Evolutionary conservation across 2,329 filamentous ascomycete species (phyloP).

Genomic region (Hypoxylon rubiginosum): DNA sequence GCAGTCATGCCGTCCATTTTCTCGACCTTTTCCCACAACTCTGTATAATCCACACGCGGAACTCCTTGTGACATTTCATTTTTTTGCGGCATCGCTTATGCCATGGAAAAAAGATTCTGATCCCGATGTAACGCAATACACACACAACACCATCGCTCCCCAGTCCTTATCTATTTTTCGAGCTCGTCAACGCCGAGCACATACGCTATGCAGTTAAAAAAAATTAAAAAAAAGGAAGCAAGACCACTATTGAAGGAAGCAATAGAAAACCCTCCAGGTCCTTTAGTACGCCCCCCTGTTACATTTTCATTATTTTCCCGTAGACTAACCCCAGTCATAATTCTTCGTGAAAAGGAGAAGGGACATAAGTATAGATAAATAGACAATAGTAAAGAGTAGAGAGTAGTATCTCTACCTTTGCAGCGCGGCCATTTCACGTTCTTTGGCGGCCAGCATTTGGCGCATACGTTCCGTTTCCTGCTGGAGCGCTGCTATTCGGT

Average conservation of each 20-base stretch:
- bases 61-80: slow-evolving; percentile 8
- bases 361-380: slow-evolving; percentile 4
- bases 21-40: slow-evolving; percentile 12
- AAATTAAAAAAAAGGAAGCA: slow-evolving; percentile 19
- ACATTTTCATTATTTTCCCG: slow-evolving; percentile 23
- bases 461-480: slow-evolving; percentile 83
- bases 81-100: slow-evolving; percentile 10
- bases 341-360: slow-evolving; percentile 27
- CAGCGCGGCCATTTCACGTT: slow-evolving; percentile 75
- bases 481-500: slow-evolving; percentile 75
- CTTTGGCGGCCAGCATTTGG: slow-evolving; percentile 78
- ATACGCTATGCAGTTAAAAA: slow-evolving; percentile 33
- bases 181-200: slow-evolving; percentile 34
- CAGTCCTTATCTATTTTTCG: slow-evolving; percentile 14
- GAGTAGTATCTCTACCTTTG: slow-evolving; percentile 46
- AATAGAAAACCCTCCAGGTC: slow-evolving; percentile 23
- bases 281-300: slow-evolving; percentile 13
- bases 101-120: slow-evolving; percentile 4
- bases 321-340: slow-evolving; percentile 27
- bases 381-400: not conserved
- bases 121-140: slow-evolving; percentile 16
- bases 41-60: slow-evolving; percentile 7
- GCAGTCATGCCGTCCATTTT: not conserved
- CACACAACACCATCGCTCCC: slow-evolving; percentile 18
- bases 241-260: slow-evolving; percentile 14